Conservation (phyloP, 352 stramenopile genomes). For the Peronospora farinosa region DNA sequence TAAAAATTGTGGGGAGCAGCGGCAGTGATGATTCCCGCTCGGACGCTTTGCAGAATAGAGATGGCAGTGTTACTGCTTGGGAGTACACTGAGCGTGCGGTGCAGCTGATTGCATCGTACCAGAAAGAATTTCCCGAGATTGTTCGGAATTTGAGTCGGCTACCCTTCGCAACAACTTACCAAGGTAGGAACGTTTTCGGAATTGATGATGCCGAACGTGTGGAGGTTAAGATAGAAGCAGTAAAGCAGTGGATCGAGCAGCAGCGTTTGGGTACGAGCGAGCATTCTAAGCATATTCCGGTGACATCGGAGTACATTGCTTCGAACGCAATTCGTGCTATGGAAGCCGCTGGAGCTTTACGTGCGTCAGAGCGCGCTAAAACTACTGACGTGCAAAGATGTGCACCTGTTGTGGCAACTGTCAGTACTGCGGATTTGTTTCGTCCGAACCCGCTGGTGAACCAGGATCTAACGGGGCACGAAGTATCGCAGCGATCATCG, state of each 20-base stretch:
- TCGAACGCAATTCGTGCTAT: conserved; percentile 89
- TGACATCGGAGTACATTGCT: conserved; percentile 91
- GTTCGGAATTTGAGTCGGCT: conserved; percentile 85
- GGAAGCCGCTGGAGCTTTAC: conserved; percentile 71
- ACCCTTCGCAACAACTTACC: conserved; percentile 87
- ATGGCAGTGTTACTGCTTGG: conserved; percentile 68
- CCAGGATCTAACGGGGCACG: conserved; percentile 68
- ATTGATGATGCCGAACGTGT: conserved; percentile 44
- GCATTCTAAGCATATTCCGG: conserved; percentile 88
- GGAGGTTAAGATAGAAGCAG: conserved; percentile 59
- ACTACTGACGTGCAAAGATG: conserved; percentile 27
- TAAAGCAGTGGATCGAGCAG: conserved; percentile 91
- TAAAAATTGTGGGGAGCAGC: conserved; percentile 89
- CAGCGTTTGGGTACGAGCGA: conserved; percentile 82
- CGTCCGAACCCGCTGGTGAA: conserved; percentile 70
- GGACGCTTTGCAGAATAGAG: conserved; percentile 3
- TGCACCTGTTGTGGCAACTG: conserved; percentile 36
- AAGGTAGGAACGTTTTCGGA: conserved; percentile 86
- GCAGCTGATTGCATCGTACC: conserved; percentile 90
- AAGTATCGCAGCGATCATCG: conserved; percentile 51
- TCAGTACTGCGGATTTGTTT: conserved; percentile 58
- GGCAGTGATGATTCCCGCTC: conserved; percentile 18
- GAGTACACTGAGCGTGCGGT: conserved; percentile 96
- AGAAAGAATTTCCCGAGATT: conserved; percentile 90
- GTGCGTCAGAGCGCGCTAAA: conserved; percentile 58